Evolutionary conservation across 768 basidiomycete genomes (phyloP).

Genomic region (Trametes elegans): DNA sequence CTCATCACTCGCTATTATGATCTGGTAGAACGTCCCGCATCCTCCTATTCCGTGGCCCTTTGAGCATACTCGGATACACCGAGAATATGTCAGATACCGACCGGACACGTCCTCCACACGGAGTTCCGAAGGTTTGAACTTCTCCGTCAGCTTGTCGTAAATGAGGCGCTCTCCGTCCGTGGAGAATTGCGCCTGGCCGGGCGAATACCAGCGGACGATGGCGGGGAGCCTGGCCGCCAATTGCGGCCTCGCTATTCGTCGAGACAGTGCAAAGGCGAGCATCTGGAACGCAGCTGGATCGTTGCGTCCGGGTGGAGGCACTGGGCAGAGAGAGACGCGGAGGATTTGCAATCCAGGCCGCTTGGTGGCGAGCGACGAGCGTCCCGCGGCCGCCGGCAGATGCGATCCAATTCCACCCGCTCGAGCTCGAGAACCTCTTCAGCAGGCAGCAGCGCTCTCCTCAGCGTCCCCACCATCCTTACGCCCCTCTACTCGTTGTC

Average conservation of each 20-base stretch:
- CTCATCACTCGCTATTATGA: conserved; percentile 76
- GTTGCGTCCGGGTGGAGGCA: background rate
- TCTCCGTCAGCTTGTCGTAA: conserved; percentile 64
- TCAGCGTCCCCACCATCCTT: background rate
- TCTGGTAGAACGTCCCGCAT: conserved; percentile 96
- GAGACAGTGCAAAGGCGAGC: conserved; percentile 26
- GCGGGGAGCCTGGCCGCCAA: conserved; percentile 1
- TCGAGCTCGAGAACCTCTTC: too few species aligned
- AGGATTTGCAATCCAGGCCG: conserved; percentile 2
- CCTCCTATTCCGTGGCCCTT: conserved; percentile 56
- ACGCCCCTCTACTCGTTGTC: conserved; percentile 2
- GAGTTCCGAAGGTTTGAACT: conserved; percentile 77
- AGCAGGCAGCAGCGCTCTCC: background rate
- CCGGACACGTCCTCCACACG: conserved; percentile 96
- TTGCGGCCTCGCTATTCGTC: conserved; percentile 17
- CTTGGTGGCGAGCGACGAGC: background rate
- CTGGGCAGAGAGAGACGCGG: background rate
- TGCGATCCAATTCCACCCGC: conserved; percentile 3
- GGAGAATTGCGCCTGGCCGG: conserved; percentile 5
- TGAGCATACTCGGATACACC: background rate
- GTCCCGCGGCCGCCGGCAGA: background rate
- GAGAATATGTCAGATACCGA: conserved; percentile 28
- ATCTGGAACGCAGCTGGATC: conserved; percentile 19
- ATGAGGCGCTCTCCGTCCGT: conserved; percentile 72
- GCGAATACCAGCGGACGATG: conserved; percentile 6